These are phyloP conservation scores for Neurospora pannonica DNA, from an alignment of 495 filamentous ascomycete species.

Conservation along the genomic window DNA sequence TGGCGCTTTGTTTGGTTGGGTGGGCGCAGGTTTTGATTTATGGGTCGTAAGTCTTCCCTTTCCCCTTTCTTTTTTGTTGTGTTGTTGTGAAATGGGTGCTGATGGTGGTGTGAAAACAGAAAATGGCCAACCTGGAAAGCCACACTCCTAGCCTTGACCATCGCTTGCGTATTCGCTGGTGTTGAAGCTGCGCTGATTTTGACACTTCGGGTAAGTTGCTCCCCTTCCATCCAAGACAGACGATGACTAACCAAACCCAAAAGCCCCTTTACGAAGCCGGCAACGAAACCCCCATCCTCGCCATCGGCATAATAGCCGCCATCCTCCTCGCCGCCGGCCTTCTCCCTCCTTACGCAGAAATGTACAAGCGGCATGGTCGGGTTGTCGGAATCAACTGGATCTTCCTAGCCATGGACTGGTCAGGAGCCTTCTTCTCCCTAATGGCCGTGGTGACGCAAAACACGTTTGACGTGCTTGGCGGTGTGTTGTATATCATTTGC, in stretches of 20 bases:
- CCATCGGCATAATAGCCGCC: slow-evolving; percentile 55
- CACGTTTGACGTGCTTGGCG: slow-evolving; percentile 61
- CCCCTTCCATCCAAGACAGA: not conserved
- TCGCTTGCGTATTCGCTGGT: slow-evolving; percentile 43
- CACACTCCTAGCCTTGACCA: slow-evolving; percentile 26
- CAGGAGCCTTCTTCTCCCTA: slow-evolving; percentile 66
- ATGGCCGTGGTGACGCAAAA: slow-evolving; percentile 59
- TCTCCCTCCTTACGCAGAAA: slow-evolving; percentile 61
- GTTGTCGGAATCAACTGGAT: slow-evolving; percentile 61
- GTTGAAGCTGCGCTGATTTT: slow-evolving; percentile 54
- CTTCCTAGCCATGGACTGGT: slow-evolving; percentile 61
- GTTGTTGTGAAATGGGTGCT: too few relatives aligned
- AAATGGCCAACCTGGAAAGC: slow-evolving; percentile 45
- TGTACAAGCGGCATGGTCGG: slow-evolving; percentile 59
- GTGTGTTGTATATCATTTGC: slow-evolving; percentile 58
- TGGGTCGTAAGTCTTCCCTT: slow-evolving; percentile 36
- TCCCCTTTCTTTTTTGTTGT: not conserved
- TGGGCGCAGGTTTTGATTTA: slow-evolving; percentile 63
- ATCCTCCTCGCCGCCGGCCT: slow-evolving; percentile 66
- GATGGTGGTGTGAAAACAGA: slow-evolving; percentile 16
- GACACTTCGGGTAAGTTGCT: slow-evolving; percentile 43
- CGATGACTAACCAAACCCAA: not conserved
- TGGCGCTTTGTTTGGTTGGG: slow-evolving; percentile 50
- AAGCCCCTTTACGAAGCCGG: slow-evolving; percentile 43
- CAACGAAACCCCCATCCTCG: slow-evolving; percentile 41